Evolutionary conservation across 108 stramenopile genomes (phyloP).

Genomic region (Cyclotella sp.): DNA sequence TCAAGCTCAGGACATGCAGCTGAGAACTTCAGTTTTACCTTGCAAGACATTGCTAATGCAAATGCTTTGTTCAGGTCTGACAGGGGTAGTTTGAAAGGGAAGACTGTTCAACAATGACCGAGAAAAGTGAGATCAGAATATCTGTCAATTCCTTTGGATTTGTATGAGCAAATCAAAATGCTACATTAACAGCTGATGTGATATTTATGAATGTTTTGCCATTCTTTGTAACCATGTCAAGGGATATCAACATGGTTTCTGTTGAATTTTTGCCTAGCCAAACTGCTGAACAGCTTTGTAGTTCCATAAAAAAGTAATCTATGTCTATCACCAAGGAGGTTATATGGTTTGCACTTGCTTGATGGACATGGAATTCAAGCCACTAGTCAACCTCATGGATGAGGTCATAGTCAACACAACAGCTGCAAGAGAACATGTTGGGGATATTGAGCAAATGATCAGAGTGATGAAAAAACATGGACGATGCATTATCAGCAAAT

Average conservation of each 20-base stretch:
- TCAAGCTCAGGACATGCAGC: not conserved
- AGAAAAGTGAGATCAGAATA: not conserved
- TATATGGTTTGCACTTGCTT: slow-evolving; percentile 6
- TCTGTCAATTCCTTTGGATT: not conserved
- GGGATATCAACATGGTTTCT: too few species aligned
- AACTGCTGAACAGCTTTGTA: not conserved
- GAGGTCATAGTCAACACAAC: slow-evolving; percentile 18
- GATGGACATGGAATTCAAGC: slow-evolving; percentile 30
- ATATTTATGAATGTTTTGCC: slow-evolving; percentile 16
- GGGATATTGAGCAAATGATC: not conserved
- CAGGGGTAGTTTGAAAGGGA: not conserved
- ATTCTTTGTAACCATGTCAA: not conserved
- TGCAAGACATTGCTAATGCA: not conserved
- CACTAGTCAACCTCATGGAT: not conserved
- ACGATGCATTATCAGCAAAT: slow-evolving; percentile 1
- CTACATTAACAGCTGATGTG: slow-evolving; percentile 11
- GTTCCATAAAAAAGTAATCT: too few species aligned
- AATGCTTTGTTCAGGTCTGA: not conserved
- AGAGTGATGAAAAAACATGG: slow-evolving; percentile 17
- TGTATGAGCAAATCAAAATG: not conserved
- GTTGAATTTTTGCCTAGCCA: not conserved
- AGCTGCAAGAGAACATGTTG: slow-evolving; percentile 35
- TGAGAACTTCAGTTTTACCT: not conserved
- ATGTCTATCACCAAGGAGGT: slow-evolving; percentile 18
- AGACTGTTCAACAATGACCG: not conserved